These are phyloP conservation scores for Aurantiochytrium sp. DNA, from an alignment of 108 stramenopile genomes.

Conservation along the genomic window DNA sequence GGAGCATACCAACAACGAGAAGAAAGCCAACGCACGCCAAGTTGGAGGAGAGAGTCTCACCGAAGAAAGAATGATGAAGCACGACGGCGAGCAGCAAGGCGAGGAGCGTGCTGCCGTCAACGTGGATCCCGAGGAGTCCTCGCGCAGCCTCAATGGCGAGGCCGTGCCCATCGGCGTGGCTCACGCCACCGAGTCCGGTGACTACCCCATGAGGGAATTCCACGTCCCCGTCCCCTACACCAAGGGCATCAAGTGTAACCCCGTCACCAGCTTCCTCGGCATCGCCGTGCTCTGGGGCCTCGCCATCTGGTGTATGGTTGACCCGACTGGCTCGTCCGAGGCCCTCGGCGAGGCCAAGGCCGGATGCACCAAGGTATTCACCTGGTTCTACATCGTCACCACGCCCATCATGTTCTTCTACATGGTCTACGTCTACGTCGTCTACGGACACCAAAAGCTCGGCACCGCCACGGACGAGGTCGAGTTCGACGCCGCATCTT, in stretches of 20 bases:
- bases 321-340: neutral
- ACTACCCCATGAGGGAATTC: neutral
- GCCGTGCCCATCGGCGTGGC: neutral
- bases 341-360: neutral
- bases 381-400: constrained; percentile 24
- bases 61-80: too few species aligned
- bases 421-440: neutral
- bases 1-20: too few species aligned
- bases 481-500: constrained; percentile 47
- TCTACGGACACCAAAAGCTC: constrained; percentile 48
- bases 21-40: too few species aligned
- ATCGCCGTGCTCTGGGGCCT: constrained; percentile 21
- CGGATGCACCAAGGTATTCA: neutral
- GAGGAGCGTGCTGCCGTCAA: too few species aligned
- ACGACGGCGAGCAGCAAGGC: too few species aligned
- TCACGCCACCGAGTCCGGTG: neutral
- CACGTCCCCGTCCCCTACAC: neutral
- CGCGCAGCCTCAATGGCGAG: too few species aligned
- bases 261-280: constrained; percentile 7
- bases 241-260: neutral
- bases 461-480: constrained; percentile 39
- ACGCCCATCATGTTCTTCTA: neutral
- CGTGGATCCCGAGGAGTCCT: too few species aligned
- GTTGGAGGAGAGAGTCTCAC: too few species aligned
- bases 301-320: neutral